Percentiles rank a stretch among this genome's conserved stretches.
phyloP scores from a whole-genome alignment of 768 basidiomycete species.

The Basidioascus undulatus region DNA sequence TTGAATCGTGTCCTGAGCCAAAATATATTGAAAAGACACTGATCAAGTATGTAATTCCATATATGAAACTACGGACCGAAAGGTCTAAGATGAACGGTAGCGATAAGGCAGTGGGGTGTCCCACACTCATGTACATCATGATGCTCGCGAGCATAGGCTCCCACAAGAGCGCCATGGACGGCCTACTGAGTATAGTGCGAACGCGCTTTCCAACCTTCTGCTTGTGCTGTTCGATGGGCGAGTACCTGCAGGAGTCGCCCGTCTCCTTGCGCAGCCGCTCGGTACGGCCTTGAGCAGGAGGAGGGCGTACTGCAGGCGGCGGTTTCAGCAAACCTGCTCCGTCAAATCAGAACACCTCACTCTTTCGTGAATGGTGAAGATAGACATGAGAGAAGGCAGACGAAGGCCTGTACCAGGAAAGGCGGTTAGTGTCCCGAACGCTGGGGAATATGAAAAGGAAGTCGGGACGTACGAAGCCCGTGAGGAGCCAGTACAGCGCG shows the following conservation, averaged over 20 bases:
- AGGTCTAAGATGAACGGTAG: not conserved
- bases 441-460: no score
- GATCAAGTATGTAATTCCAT: not conserved
- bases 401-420: conserved; percentile 5
- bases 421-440: not conserved
- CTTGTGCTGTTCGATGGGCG: conserved; percentile 4
- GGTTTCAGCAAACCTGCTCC: no score
- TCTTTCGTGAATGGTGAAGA: conserved; percentile 11
- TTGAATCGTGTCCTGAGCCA: not conserved
- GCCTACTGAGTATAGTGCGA: conserved; percentile 9
- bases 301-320: no score
- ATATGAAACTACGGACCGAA: not conserved
- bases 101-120: not conserved
- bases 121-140: conserved; percentile 8
- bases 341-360: no score
- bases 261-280: conserved; percentile 13
- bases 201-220: not conserved
- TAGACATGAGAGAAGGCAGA: conserved; percentile 8
- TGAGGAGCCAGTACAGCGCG: conserved; percentile 10
- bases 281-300: conserved; percentile 10
- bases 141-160: conserved; percentile 15
- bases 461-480: not conserved
- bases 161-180: conserved; percentile 12
- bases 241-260: conserved; percentile 12
- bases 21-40: not conserved